Evolutionary conservation across 306 rosid species (phyloP).

Genomic region (Begonia masoniana): DNA sequence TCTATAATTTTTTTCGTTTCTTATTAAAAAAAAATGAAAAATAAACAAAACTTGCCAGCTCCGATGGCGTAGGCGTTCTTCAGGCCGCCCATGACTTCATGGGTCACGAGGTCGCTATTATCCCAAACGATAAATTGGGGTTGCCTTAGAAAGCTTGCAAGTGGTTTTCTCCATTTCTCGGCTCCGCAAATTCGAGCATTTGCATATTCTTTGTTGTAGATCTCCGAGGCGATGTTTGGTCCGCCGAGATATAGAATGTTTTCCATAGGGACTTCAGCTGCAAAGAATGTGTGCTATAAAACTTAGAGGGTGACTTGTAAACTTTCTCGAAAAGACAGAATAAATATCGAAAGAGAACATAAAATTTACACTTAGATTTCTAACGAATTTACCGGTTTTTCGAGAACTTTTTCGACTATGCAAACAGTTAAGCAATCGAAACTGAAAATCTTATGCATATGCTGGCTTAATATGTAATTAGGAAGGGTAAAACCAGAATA

Average conservation of each 20-base stretch:
- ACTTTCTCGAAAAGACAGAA: neutral
- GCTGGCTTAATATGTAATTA: too few species aligned
- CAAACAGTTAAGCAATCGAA: too few species aligned
- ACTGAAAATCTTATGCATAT: too few species aligned
- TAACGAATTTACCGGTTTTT: too few species aligned
- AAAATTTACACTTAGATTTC: too few species aligned
- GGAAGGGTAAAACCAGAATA: too few species aligned
- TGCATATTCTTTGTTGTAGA: slow-evolving; percentile 87
- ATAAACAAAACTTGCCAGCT: slow-evolving; percentile 45
- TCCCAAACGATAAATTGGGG: slow-evolving; percentile 93
- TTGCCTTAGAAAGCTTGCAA: slow-evolving; percentile 76
- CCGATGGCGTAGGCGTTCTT: slow-evolving; percentile 95
- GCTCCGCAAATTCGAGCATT: slow-evolving; percentile 97
- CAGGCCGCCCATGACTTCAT: slow-evolving; percentile 98
- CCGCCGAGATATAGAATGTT: slow-evolving; percentile 93
- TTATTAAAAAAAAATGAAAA: neutral
- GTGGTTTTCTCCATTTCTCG: slow-evolving; percentile 84
- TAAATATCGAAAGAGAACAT: neutral
- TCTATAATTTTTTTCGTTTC: neutral
- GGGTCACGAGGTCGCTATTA: slow-evolving; percentile 85
- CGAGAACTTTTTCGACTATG: too few species aligned
- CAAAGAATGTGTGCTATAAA: slow-evolving; percentile 5
- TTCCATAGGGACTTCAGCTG: slow-evolving; percentile 77
- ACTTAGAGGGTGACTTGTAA: neutral
- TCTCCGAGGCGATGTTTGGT: slow-evolving; percentile 88